These are phyloP conservation scores for Schwanniomyces polymorphus DNA, from an alignment of 805 yeast genomes.

Conservation along the genomic window DNA sequence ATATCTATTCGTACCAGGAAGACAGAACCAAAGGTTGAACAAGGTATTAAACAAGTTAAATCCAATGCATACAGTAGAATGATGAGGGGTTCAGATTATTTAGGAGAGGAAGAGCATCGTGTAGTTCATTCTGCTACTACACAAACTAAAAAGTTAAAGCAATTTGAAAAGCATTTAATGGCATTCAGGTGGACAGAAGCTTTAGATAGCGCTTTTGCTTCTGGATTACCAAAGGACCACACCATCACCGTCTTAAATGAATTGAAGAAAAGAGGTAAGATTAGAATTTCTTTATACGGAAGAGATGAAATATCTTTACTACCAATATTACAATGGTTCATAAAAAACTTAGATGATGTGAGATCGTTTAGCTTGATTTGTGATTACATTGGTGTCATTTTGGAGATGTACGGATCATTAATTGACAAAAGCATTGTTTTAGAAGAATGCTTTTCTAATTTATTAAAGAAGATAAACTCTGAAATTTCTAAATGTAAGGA, in stretches of 20 bases:
- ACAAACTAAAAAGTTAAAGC: conserved; percentile 63
- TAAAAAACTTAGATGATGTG: conserved; percentile 75
- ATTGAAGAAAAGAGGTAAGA: conserved; percentile 84
- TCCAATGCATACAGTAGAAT: conserved; percentile 72
- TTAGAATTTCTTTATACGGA: conserved; percentile 73
- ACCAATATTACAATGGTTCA: conserved; percentile 84
- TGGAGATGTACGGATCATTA: conserved; percentile 74
- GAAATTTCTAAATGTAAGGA: conserved; percentile 83
- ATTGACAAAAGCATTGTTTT: conserved; percentile 75
- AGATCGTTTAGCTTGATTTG: conserved; percentile 63
- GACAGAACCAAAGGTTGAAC: conserved; percentile 56
- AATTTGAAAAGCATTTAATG: conserved; percentile 80
- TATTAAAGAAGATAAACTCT: conserved; percentile 58
- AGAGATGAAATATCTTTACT: conserved; percentile 86
- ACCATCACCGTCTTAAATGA: conserved; percentile 84
- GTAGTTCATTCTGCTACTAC: conserved; percentile 58
- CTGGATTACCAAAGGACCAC: conserved; percentile 77
- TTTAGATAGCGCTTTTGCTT: conserved; percentile 77
- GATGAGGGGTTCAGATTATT: conserved; percentile 89
- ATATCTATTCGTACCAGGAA: conserved; percentile 86
- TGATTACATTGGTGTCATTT: conserved; percentile 65
- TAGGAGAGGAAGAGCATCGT: conserved; percentile 83
- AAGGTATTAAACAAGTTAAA: conserved; percentile 48
- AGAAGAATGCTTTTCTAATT: conserved; percentile 64
- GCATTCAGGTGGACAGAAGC: conserved; percentile 94